These are phyloP conservation scores for Salix suchowensis DNA, from an alignment of 345 rosid species.

Conservation along the genomic window DNA sequence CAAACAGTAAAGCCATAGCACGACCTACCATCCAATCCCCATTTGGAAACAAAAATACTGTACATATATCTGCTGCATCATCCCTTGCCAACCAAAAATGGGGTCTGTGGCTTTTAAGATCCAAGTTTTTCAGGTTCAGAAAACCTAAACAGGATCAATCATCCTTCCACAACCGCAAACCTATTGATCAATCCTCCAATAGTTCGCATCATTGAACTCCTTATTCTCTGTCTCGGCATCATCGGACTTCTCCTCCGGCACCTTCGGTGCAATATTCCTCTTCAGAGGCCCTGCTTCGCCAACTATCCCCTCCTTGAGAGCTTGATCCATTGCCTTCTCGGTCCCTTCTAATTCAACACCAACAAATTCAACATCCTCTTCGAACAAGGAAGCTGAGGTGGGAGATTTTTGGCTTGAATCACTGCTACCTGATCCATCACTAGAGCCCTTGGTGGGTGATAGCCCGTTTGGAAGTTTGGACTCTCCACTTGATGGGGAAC, in stretches of 20 bases:
- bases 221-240: slow-evolving; percentile 53
- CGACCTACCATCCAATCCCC: slow-evolving; percentile 33
- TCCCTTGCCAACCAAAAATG: slow-evolving; percentile 22
- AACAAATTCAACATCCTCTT: slow-evolving; percentile 92
- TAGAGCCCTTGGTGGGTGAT: slow-evolving; percentile 31
- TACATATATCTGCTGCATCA: slow-evolving; percentile 32
- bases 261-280: slow-evolving; percentile 48
- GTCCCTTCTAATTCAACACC: slow-evolving; percentile 89
- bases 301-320: slow-evolving; percentile 86
- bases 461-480: slow-evolving; percentile 54
- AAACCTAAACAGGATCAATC: slow-evolving; percentile 4
- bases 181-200: slow-evolving; percentile 94
- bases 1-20: slow-evolving; percentile 27
- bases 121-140: slow-evolving; percentile 10
- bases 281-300: slow-evolving; percentile 92
- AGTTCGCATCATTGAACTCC: slow-evolving; percentile 87
- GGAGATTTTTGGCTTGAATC: slow-evolving; percentile 38
- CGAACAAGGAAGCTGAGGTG: slow-evolving; percentile 62
- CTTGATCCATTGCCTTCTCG: slow-evolving; percentile 93
- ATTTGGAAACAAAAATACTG: slow-evolving; percentile 43
- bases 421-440: slow-evolving; percentile 40
- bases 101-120: slow-evolving; percentile 8
- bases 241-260: slow-evolving; percentile 45
- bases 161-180: slow-evolving; percentile 71
- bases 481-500: slow-evolving; percentile 37